These are phyloP conservation scores for Coemansia sp. DNA, from an alignment of 192 early-diverging fungal species.

Conservation along the genomic window DNA sequence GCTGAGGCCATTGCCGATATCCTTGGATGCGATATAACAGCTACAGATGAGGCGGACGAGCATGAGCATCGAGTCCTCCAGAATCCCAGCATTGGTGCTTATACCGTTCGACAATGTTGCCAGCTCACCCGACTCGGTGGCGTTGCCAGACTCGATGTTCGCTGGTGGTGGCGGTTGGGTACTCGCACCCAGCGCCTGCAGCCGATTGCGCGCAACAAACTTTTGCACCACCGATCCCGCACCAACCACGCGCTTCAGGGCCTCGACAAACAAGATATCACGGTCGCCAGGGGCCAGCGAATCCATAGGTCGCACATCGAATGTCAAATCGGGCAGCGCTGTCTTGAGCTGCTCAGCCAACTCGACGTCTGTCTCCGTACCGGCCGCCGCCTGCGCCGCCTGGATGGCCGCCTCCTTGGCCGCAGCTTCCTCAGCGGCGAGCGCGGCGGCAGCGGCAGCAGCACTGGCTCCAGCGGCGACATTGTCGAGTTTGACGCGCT, in stretches of 20 bases:
- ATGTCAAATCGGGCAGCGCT: slow-evolving; percentile 9
- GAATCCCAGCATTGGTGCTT: slow-evolving; percentile 44
- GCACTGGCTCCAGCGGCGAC: background rate
- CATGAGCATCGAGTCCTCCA: slow-evolving; percentile 52
- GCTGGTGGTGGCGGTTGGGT: background rate
- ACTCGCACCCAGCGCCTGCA: slow-evolving; percentile 12
- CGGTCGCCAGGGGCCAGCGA: slow-evolving; percentile 20
- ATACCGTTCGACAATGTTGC: slow-evolving; percentile 30
- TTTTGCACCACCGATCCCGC: slow-evolving; percentile 21
- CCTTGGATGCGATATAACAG: slow-evolving; percentile 35
- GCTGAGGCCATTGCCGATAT: background rate
- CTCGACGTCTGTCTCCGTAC: slow-evolving; percentile 4
- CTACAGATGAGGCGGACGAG: slow-evolving; percentile 50
- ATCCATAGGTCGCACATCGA: slow-evolving; percentile 23
- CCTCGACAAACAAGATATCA: slow-evolving; percentile 15
- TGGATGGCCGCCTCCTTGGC: slow-evolving; percentile 8
- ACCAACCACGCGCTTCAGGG: slow-evolving; percentile 29
- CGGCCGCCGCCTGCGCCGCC: background rate
- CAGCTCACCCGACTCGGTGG: slow-evolving; percentile 8
- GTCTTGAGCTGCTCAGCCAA: slow-evolving; percentile 11
- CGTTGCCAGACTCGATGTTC: background rate
- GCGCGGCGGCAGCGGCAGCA: no score
- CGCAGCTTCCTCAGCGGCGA: background rate
- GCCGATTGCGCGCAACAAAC: slow-evolving; percentile 37
- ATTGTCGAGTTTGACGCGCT: slow-evolving; percentile 50